phyloP scores from a whole-genome alignment of 192 early-diverging fungal species.

The Jimgerdemannia lactiflua region DNA sequence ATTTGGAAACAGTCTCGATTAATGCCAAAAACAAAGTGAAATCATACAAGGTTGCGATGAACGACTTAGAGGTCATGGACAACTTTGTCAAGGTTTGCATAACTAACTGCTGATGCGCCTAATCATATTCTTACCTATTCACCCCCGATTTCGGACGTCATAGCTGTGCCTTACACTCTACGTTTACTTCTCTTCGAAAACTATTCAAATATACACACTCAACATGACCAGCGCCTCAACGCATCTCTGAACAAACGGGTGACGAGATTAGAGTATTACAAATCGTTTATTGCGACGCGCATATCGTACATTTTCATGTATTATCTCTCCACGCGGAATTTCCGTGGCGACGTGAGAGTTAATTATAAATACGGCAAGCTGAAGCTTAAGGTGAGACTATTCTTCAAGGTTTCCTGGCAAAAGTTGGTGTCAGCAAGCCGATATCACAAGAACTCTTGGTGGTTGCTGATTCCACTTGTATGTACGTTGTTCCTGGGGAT shows the following conservation, averaged over 20 bases:
- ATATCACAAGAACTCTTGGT: no score
- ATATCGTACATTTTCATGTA: slow-evolving; percentile 72
- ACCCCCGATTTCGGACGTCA: no score
- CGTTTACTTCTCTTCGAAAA: no score
- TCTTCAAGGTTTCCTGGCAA: background rate
- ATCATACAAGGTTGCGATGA: slow-evolving; percentile 54
- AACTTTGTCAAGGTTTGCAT: slow-evolving; percentile 43
- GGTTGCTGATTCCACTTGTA: background rate
- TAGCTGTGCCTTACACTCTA: background rate
- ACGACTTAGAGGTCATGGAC: slow-evolving; percentile 44
- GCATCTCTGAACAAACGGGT: slow-evolving; percentile 56
- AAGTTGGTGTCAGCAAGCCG: no score
- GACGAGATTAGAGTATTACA: slow-evolving; percentile 64
- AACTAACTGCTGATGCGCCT: no score
- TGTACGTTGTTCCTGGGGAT: background rate
- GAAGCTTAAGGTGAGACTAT: slow-evolving; percentile 50
- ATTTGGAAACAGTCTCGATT: slow-evolving; percentile 58
- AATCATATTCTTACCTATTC: no score
- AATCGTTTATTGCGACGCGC: slow-evolving; percentile 68
- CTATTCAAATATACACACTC: no score
- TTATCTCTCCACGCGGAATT: slow-evolving; percentile 78
- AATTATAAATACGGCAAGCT: slow-evolving; percentile 66
- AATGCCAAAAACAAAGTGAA: slow-evolving; percentile 45
- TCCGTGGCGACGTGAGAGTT: slow-evolving; percentile 74
- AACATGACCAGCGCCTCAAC: slow-evolving; percentile 37